Percentiles rank a stretch among this genome's conserved stretches.
phyloP scores from a whole-genome alignment of 2,329 filamentous ascomycete genomes.

The Fusarium brachygibbosum region DNA sequence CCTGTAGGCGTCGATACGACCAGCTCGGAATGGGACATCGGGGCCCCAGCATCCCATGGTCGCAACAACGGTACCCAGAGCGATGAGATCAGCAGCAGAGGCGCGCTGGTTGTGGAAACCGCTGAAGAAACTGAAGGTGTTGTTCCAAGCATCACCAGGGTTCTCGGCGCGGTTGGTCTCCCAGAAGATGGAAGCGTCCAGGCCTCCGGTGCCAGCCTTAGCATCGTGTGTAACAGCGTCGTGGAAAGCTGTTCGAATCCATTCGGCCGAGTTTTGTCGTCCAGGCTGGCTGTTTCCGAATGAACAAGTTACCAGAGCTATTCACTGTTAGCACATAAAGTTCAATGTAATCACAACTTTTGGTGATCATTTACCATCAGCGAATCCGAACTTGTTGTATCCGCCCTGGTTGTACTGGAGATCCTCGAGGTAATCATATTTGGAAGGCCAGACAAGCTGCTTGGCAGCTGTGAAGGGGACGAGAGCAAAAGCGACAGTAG shows the following conservation, averaged over 20 bases:
- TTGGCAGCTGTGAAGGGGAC: conserved; percentile 6
- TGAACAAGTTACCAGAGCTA: conserved; percentile 39
- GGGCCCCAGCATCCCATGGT: conserved; percentile 58
- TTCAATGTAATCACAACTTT: not conserved
- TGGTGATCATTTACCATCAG: conserved; percentile 8
- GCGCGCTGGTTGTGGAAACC: conserved; percentile 22
- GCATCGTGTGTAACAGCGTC: conserved; percentile 46
- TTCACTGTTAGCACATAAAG: not conserved
- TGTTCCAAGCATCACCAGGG: conserved; percentile 39
- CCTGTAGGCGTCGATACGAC: conserved; percentile 50
- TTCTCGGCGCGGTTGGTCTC: conserved; percentile 45
- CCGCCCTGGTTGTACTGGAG: conserved; percentile 18
- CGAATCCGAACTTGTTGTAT: conserved; percentile 10
- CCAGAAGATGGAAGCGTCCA: conserved; percentile 48
- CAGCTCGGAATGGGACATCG: conserved; percentile 49
- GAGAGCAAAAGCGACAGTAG: conserved; percentile 10
- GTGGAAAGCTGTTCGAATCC: conserved; percentile 49
- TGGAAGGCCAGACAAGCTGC: conserved; percentile 38
- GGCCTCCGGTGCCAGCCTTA: conserved; percentile 39
- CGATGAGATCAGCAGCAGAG: conserved; percentile 50
- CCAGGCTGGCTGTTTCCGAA: conserved; percentile 34
- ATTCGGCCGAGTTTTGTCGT: conserved; percentile 46
- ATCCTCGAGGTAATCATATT: conserved; percentile 39
- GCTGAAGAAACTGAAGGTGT: conserved; percentile 53
- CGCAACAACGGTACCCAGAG: conserved; percentile 50